phyloP scores from a whole-genome alignment of 306 rosid species.

The Fragaria iinumae region DNA sequence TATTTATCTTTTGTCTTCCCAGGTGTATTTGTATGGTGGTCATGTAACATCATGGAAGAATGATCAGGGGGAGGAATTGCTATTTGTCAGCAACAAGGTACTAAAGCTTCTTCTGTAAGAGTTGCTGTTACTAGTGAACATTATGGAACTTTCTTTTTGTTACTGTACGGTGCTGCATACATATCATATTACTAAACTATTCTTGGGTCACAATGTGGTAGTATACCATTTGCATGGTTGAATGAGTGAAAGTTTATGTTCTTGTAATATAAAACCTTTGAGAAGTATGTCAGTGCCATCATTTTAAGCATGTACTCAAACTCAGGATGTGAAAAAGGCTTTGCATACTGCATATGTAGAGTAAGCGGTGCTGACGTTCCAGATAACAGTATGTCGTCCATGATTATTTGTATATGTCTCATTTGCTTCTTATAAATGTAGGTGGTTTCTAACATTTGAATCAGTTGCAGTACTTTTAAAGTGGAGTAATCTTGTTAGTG shows the following conservation, averaged over 20 bases:
- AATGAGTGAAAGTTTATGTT: neutral
- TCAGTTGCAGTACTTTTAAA: neutral
- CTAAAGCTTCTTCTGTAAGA: neutral
- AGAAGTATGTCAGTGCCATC: neutral
- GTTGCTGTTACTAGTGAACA: neutral
- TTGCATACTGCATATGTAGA: neutral
- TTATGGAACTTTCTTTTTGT: neutral
- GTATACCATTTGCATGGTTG: neutral
- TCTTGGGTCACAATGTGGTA: neutral
- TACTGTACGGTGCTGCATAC: neutral
- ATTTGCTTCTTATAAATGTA: neutral
- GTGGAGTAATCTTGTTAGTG: neutral
- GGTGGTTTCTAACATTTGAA: neutral
- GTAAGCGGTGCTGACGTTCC: neutral
- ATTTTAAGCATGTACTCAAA: neutral
- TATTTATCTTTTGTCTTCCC: conserved; percentile 23
- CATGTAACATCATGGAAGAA: conserved; percentile 99
- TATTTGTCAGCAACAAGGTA: conserved; percentile 93
- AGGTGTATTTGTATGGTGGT: conserved; percentile 86
- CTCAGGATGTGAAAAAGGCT: neutral
- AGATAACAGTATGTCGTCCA: neutral
- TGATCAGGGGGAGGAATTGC: conserved; percentile 88
- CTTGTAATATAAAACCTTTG: neutral
- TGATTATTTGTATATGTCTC: neutral
- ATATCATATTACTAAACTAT: neutral